These are phyloP conservation scores for Mucor indicus DNA, from an alignment of 371 early-diverging fungal species.

Conservation along the genomic window DNA sequence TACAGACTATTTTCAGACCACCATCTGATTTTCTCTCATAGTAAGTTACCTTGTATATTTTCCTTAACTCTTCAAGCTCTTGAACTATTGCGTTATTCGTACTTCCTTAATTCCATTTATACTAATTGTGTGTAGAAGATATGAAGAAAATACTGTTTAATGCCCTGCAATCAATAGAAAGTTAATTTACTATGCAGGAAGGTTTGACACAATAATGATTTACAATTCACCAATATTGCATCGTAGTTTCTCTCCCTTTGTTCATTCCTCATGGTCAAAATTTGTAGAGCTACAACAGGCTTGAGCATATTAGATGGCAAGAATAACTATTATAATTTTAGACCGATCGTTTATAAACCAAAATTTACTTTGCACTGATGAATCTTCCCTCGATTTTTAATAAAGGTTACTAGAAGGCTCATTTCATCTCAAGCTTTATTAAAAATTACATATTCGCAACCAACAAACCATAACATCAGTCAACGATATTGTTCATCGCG, in stretches of 20 bases:
- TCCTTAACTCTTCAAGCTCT: background rate
- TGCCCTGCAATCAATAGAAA: slow-evolving; percentile 4
- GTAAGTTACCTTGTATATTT: background rate
- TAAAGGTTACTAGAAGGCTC: too few species aligned
- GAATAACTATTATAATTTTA: too few species aligned
- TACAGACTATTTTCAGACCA: background rate
- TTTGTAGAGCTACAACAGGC: too few species aligned
- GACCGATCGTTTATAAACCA: too few species aligned
- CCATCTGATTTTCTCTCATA: background rate
- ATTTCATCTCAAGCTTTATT: too few species aligned
- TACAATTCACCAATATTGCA: background rate
- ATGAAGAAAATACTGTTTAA: slow-evolving; percentile 2
- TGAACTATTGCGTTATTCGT: background rate
- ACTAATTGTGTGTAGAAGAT: background rate
- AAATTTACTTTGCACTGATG: too few species aligned
- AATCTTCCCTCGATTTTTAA: too few species aligned
- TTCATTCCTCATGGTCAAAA: background rate
- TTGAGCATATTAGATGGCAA: too few species aligned
- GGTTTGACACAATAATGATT: background rate
- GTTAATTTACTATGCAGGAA: background rate
- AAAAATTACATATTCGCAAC: too few species aligned
- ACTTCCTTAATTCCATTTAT: background rate
- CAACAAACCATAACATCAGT: too few species aligned
- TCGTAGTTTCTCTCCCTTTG: background rate
- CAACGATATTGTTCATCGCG: too few species aligned